Evolutionary conservation across 495 filamentous ascomycete genomes (phyloP).

Genomic region (Lasiosphaeris hirsuta): DNA sequence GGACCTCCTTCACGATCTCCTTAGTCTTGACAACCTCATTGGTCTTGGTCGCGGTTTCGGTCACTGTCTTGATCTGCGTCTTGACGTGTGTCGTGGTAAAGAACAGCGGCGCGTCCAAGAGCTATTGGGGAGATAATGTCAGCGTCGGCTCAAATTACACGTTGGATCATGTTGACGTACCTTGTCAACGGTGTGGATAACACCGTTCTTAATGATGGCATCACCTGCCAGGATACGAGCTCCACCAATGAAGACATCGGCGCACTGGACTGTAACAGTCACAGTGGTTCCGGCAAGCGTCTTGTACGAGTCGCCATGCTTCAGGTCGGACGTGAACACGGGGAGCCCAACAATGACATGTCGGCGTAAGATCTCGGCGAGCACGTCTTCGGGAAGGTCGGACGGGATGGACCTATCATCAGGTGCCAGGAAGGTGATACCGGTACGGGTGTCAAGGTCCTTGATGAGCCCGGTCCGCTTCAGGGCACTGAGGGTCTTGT

Average conservation of each 20-base stretch:
- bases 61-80: slow-evolving; percentile 6
- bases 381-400: neutral
- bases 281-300: slow-evolving; percentile 12
- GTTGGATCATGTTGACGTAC: neutral
- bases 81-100: slow-evolving; percentile 4
- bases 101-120: slow-evolving; percentile 3
- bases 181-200: slow-evolving; percentile 12
- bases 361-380: slow-evolving; percentile 7
- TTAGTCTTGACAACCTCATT: neutral
- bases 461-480: slow-evolving; percentile 3
- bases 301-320: slow-evolving; percentile 11
- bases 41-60: neutral
- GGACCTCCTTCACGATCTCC: too few species aligned
- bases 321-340: slow-evolving; percentile 11
- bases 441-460: slow-evolving; percentile 2
- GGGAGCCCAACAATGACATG: slow-evolving; percentile 6
- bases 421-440: slow-evolving; percentile 11
- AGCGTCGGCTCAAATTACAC: neutral
- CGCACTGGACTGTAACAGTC: slow-evolving; percentile 8
- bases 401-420: slow-evolving; percentile 1
- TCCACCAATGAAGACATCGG: slow-evolving; percentile 10
- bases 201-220: slow-evolving; percentile 14
- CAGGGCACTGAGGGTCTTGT: slow-evolving; percentile 30
- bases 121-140: neutral
- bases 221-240: slow-evolving; percentile 9